phyloP scores from a whole-genome alignment of 2,329 filamentous ascomycete species.

The Penicillium sp. region DNA sequence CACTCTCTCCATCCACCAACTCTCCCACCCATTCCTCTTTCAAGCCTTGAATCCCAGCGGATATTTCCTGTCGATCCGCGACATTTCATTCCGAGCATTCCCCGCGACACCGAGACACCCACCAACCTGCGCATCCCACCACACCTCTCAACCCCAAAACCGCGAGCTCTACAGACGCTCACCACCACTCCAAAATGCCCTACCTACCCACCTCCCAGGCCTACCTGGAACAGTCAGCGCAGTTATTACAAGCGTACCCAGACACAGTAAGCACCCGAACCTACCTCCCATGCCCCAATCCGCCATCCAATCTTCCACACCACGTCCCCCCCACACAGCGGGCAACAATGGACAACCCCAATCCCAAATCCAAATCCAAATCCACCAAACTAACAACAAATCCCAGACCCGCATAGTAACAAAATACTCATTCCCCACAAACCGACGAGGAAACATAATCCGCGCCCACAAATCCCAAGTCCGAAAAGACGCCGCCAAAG shows the following conservation, averaged over 20 bases:
- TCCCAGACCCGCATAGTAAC: conserved; percentile 83
- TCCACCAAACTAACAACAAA: not conserved
- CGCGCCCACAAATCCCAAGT: conserved; percentile 32
- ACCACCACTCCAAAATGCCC: conserved; percentile 59
- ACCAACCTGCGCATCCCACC: not conserved
- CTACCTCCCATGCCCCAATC: too few species aligned
- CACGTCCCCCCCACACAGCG: not conserved
- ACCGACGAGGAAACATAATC: conserved; percentile 24
- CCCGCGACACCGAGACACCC: not conserved
- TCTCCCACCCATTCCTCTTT: not conserved
- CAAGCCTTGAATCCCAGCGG: not conserved
- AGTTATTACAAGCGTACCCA: conserved; percentile 82
- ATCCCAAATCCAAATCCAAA: not conserved
- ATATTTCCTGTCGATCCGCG: not conserved
- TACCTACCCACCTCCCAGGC: conserved; percentile 78
- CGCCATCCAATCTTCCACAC: not conserved
- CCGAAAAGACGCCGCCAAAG: conserved; percentile 24
- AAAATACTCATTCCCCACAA: conserved; percentile 70
- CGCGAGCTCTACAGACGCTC: conserved; percentile 15
- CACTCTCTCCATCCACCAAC: conserved; percentile 13
- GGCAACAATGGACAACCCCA: not conserved
- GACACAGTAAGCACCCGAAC: conserved; percentile 61
- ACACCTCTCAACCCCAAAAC: not conserved
- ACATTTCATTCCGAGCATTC: not conserved
- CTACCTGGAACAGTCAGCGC: conserved; percentile 84